These are phyloP conservation scores for Pythium vanterpoolii DNA, from an alignment of 352 stramenopile species.

Conservation along the genomic window DNA sequence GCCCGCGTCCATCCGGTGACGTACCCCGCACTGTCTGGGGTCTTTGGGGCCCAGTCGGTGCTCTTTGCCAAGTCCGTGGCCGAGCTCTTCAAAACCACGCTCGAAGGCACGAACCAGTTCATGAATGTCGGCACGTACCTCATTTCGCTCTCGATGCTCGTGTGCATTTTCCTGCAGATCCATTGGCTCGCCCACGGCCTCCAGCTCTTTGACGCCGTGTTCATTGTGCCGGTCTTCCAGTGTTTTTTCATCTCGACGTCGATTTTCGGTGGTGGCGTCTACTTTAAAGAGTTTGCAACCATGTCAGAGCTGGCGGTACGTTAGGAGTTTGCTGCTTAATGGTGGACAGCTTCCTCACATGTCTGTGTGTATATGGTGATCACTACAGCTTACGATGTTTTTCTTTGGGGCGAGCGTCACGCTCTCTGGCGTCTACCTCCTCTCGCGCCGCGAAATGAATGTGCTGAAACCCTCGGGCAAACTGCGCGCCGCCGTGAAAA, in stretches of 20 bases:
- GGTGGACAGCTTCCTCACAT: neutral
- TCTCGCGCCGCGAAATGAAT: conserved; percentile 70
- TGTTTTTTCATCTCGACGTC: conserved; percentile 92
- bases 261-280: conserved; percentile 85
- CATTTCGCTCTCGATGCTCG: conserved; percentile 77
- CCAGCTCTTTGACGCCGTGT: conserved; percentile 82
- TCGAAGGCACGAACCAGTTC: conserved; percentile 72
- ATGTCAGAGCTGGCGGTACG: conserved; percentile 46
- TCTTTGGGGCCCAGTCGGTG: conserved; percentile 78
- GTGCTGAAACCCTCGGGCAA: conserved; percentile 39
- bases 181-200: conserved; percentile 84
- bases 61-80: conserved; percentile 81
- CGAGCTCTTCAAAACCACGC: conserved; percentile 82
- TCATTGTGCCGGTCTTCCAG: conserved; percentile 83
- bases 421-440: conserved; percentile 63
- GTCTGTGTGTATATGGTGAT: neutral
- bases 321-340: neutral
- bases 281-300: conserved; percentile 81
- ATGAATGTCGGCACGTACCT: conserved; percentile 67
- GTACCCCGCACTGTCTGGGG: conserved; percentile 66
- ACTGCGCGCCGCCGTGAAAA: conserved; percentile 46
- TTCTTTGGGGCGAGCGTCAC: conserved; percentile 66
- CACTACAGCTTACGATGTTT: conserved; percentile 55
- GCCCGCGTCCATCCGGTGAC: conserved; percentile 56
- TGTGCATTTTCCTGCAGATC: conserved; percentile 85